Base-by-base conservation (phyloP, 2,329 filamentous ascomycete genomes). In the Didymella glomerata region DNA sequence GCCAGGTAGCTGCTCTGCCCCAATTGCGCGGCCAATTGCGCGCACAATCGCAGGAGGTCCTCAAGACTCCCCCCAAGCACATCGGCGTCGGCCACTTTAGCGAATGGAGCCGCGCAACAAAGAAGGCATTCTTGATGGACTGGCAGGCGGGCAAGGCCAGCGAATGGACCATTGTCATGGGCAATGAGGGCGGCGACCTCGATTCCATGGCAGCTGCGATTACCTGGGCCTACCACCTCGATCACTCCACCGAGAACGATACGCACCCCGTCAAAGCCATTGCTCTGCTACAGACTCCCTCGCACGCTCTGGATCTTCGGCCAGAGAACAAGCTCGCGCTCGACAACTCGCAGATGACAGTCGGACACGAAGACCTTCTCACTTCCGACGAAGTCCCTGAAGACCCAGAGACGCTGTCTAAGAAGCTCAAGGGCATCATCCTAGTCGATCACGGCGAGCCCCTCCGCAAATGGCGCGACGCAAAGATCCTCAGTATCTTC, bases 331-430 rank as follows among this genome's bases (percentile, higher is more conserved):
- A 80, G 63, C 52, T 81, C 14, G 80, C 80, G 7, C 67, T 82
- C 57, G 68, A 75, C 47, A 80, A 81, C 49, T 79, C 79, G 8
- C 73, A 77, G 63, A 82, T 82, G 80, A 81, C 77, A 41, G 71
- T 73, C 3, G 79, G 78, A 0, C 80, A 82, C 56, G 77, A 79
- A 46, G 80, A 82, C 59, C 66, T 82, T 1, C 70, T 82, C 36
- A 82, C 79, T 8, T 73, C 80, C n/a, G 78, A 82, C 60, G 80
- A 82, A 66, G 71, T 82, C 3, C 80, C 80, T 13, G 80, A 81
- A 61, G 77, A 80, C 45, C 77, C 79, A 1, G 78, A 82, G 54
- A 82, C 80, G 1, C 70, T 82, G 13, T 69, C 75, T 11, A 65
- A 60, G 18, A 78, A 80, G 60, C 70, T 82, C 40, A 76, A 73